Conservation (phyloP, 495 filamentous ascomycete species). For the Hyaloscypha variabilis region DNA sequence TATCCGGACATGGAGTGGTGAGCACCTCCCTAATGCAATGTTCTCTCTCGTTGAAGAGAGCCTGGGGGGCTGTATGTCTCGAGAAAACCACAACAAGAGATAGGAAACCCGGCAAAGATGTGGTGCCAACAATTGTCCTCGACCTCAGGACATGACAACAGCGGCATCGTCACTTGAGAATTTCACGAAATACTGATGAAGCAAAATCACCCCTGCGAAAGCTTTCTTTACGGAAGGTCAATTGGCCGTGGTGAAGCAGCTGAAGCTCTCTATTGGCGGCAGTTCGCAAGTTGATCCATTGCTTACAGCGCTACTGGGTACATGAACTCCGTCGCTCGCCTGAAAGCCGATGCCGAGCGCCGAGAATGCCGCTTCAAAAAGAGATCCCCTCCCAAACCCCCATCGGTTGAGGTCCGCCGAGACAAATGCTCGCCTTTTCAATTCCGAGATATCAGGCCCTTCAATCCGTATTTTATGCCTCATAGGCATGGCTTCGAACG, state of each 20-base stretch:
- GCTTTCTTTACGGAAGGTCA: neutral
- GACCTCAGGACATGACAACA: no score
- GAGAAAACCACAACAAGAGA: no score
- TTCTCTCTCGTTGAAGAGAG: no score
- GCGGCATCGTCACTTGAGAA: neutral
- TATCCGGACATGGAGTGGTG: no score
- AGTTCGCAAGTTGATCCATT: neutral
- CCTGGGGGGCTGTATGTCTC: no score
- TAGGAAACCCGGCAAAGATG: no score
- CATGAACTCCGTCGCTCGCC: neutral
- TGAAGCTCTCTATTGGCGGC: neutral
- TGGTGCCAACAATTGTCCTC: no score
- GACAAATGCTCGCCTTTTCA: neutral
- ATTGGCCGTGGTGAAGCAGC: neutral
- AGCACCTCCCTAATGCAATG: no score
- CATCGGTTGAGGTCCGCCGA: neutral
- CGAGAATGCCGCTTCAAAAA: conserved; percentile 7
- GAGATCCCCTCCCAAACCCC: neutral
- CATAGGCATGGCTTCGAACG: neutral
- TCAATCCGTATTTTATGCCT: neutral
- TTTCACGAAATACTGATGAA: neutral
- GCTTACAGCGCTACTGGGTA: neutral
- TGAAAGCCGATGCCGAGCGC: conserved; percentile 7
- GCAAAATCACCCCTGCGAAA: neutral
- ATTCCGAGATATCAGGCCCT: neutral